Base-by-base conservation (phyloP, 768 basidiomycete species). In the Phylloporus sp. region DNA sequence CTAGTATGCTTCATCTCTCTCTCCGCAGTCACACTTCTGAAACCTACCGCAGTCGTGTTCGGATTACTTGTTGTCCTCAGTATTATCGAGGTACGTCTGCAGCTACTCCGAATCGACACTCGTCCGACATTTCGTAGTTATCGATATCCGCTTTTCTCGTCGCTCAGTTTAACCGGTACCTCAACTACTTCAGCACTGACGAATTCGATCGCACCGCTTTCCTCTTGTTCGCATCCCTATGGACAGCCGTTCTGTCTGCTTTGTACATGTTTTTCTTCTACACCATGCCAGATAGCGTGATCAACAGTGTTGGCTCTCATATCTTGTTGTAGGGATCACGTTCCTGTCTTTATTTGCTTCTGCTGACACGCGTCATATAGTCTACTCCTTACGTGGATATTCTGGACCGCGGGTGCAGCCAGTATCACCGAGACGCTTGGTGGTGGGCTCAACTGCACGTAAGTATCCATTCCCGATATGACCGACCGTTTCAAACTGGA, bases 351-450 rank as follows among this genome's bases (percentile, higher is more conserved):
- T 2, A 34, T 39, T 38, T 10, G 20, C 18, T 32, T 42, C 27
- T n/a, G 17, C 39, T 59, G 36, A 59, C 45, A 18, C 11, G 21
- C 31, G 15, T n/a, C n/a, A 22, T 29, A n/a, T 51, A 88, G 86
- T 66, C 64, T 89, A 39, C 47, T 71, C 39, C 13, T 90, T 17
- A 86, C 86, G 1, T 90, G 86, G 85, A 71, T 90, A 29, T 72
- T 88, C 49, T 91, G 88, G 88, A 72, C 79, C 3, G 80, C 86
- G 0, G 86, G 75, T 3, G 85, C 86, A 1, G 82, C 85, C 1
- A 74, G 83, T 3, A 74, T 90, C 37, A 89, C 88, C 2, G 67
- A 76, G 17, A 64, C 75, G 21, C 70, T 88, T 24, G 81, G 82
- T 11, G 88, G 88, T 13, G 79, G 82, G 9, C 60, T 86, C 46